These are phyloP conservation scores for Fusarium nygamai DNA, from an alignment of 2,329 filamentous ascomycete species.

Conservation along the genomic window DNA sequence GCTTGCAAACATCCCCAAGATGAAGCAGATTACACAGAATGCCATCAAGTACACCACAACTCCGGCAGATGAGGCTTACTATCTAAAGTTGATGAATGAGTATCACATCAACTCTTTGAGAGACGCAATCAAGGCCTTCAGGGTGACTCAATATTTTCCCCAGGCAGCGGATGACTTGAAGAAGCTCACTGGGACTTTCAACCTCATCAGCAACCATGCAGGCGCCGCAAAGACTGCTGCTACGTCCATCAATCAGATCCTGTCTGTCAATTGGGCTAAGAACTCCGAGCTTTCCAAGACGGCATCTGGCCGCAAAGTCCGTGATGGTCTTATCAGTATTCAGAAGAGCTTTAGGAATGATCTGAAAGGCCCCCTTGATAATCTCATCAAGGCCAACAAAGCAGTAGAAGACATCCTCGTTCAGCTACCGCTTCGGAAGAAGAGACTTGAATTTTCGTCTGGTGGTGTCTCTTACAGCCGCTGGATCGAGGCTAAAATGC, in stretches of 20 bases:
- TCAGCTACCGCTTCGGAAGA: constrained; percentile 14
- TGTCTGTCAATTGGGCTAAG: background rate
- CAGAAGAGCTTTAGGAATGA: constrained; percentile 16
- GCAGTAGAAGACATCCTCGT: background rate
- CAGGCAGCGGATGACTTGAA: background rate
- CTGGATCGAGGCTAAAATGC: constrained; percentile 11
- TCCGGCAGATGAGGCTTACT: background rate
- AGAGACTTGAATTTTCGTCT: constrained; percentile 8
- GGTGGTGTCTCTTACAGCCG: constrained; percentile 3
- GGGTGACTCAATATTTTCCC: background rate
- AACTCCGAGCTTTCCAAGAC: background rate
- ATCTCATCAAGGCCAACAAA: constrained; percentile 19
- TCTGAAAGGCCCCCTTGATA: constrained; percentile 5
- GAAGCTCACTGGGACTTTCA: background rate
- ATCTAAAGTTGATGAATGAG: background rate
- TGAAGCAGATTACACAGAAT: background rate
- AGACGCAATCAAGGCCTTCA: background rate
- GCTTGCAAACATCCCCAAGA: background rate
- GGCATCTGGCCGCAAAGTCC: background rate
- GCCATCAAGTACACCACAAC: background rate
- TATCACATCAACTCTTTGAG: background rate
- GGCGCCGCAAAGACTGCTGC: background rate
- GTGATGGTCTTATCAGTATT: background rate
- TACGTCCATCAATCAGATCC: background rate
- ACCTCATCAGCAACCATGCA: background rate